These are phyloP conservation scores for Cytospora chrysosperma DNA, from an alignment of 2,329 filamentous ascomycete species.

Conservation along the genomic window DNA sequence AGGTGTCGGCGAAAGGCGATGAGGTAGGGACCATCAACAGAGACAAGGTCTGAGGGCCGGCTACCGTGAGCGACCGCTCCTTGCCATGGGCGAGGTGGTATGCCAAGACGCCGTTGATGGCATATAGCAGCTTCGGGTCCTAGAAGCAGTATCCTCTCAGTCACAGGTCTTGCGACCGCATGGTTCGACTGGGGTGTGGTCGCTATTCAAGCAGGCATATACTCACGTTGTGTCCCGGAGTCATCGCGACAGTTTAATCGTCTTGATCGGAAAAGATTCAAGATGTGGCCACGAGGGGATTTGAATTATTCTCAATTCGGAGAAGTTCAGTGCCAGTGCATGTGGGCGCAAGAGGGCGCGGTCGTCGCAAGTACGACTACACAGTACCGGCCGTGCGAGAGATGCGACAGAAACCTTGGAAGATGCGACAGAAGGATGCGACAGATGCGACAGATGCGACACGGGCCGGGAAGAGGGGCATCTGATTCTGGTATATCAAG, in stretches of 20 bases:
- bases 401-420: no score
- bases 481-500: not conserved
- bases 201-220: not conserved
- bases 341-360: not conserved
- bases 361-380: conserved; percentile 5
- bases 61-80: conserved; percentile 77
- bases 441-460: no score
- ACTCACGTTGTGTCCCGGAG: conserved; percentile 46
- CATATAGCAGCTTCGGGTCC: conserved; percentile 67
- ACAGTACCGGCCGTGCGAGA: not conserved
- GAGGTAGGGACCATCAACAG: conserved; percentile 94
- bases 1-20: conserved; percentile 61
- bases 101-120: conserved; percentile 81
- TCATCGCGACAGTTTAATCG: conserved; percentile 34
- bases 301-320: not conserved
- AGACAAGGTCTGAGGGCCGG: conserved; percentile 86
- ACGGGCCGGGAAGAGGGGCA: conserved; percentile 6
- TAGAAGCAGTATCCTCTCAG: conserved; percentile 29
- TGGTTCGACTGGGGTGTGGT: not conserved
- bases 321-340: not conserved
- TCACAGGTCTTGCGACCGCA: not conserved
- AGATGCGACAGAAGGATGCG: not conserved
- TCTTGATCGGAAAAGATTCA: not conserved
- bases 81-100: conserved; percentile 88
- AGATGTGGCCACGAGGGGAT: not conserved